Evolutionary conservation across 495 filamentous ascomycete species (phyloP).

Genomic region (Saxophila tyrrhenica): DNA sequence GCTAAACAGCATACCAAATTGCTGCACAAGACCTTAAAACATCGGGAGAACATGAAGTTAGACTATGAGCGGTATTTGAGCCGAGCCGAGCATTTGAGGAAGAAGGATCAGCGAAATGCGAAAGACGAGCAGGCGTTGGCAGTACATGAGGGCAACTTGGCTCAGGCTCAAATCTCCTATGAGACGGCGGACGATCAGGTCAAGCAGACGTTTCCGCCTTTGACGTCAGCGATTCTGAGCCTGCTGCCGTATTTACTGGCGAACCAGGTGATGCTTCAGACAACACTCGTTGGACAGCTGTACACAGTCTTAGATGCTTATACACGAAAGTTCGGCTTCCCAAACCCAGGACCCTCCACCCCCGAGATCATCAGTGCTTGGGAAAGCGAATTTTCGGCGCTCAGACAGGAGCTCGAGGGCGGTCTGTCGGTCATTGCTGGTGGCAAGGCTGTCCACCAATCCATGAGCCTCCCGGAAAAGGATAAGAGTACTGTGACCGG

Average conservation of each 20-base stretch:
- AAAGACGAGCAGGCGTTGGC: constrained; percentile 65
- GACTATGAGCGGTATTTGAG: constrained; percentile 79
- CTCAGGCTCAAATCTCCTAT: constrained; percentile 51
- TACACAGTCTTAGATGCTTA: constrained; percentile 78
- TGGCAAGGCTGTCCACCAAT: constrained; percentile 62
- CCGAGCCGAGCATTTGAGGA: constrained; percentile 55
- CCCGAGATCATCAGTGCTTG: constrained; percentile 60
- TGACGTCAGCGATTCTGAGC: constrained; percentile 64
- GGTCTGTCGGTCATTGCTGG: constrained; percentile 51
- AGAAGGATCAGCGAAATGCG: constrained; percentile 60
- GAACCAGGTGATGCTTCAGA: constrained; percentile 69
- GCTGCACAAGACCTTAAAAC: constrained; percentile 85
- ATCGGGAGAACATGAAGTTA: constrained; percentile 75
- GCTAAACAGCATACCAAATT: constrained; percentile 62
- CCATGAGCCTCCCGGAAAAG: constrained; percentile 36
- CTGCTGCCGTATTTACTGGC: constrained; percentile 67
- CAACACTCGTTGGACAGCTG: constrained; percentile 67
- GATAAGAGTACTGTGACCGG: constrained; percentile 19
- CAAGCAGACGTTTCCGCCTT: constrained; percentile 58
- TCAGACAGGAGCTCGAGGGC: constrained; percentile 62
- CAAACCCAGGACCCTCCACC: constrained; percentile 61
- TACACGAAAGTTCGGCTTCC: constrained; percentile 58
- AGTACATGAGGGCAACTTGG: constrained; percentile 70
- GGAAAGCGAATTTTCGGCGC: constrained; percentile 51
- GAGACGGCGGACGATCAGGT: constrained; percentile 71